These are phyloP conservation scores for Phialocephala sp. DNA, from an alignment of 2,329 filamentous ascomycete species.

Conservation along the genomic window DNA sequence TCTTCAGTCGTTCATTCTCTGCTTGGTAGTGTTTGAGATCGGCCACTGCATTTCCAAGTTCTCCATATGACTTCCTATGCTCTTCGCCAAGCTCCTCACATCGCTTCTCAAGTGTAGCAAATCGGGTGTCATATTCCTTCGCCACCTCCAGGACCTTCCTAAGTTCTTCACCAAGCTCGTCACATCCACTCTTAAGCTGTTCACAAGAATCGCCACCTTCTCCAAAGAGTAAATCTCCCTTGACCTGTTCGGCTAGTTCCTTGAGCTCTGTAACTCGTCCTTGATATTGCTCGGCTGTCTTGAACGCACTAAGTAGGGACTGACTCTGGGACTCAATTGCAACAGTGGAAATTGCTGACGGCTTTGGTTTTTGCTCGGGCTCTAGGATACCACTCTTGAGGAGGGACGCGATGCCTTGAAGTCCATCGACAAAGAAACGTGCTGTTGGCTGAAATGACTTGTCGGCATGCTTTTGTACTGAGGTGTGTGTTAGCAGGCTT, in stretches of 20 bases:
- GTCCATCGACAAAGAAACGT: neutral
- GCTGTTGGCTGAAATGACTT: too few species aligned
- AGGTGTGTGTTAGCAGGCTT: neutral
- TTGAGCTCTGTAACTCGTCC: too few species aligned
- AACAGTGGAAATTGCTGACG: too few species aligned
- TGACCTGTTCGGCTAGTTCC: too few species aligned
- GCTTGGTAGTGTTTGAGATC: neutral
- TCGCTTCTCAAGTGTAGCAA: neutral
- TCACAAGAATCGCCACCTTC: neutral
- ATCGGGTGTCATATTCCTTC: neutral
- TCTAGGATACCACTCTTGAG: neutral
- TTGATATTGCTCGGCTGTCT: too few species aligned
- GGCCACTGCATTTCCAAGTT: too few species aligned
- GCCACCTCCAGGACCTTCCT: neutral
- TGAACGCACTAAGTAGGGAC: neutral
- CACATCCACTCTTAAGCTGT: neutral
- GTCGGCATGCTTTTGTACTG: too few species aligned
- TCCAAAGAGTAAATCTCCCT: too few species aligned
- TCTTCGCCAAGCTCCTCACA: neutral
- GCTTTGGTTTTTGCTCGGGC: too few species aligned
- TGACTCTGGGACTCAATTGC: neutral
- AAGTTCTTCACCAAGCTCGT: neutral
- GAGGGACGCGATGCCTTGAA: neutral
- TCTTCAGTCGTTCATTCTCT: neutral
- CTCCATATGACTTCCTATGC: neutral